Base-by-base conservation (phyloP, 768 basidiomycete genomes). In the Daedaleopsis nitida region DNA sequence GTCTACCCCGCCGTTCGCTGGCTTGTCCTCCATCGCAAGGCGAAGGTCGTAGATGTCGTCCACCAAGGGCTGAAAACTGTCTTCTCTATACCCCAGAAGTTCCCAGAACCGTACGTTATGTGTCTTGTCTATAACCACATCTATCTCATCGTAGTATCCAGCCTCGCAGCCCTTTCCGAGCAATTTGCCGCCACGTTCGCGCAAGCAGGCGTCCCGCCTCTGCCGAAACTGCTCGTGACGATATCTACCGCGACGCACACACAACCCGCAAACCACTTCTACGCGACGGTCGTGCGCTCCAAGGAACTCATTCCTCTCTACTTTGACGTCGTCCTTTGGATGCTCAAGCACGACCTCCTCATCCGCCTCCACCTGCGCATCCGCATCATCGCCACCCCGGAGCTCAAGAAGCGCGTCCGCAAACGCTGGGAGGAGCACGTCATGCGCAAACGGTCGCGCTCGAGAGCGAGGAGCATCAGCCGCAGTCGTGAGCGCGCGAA, bases 1-100 rank as follows among this genome's bases (percentile, higher is more conserved):
- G 82, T 96, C 0, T 92, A 91, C 69, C 92, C 94, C 0, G 86
- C 91, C n/a, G 96, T 96, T 10, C 85, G 93, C 17, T 94, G 94
- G 84, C 80, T 99, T 34, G 91, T 98, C 34, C 87, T 92, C 60
- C 94, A 95, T 74, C 83, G 92, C 55, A 84, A 92, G 68, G 96
- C 94, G 6, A 93, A 93, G 66, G 78, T 98, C 27, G 88, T 97
- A 45, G 95, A 98, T 63, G 83, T 87, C 17, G 85, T 98, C 35
- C 91, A 94, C 68, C 77, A 75, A 4, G 84, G 87, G 48, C 73
- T 98, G 47, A 89, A 91, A 73, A 95, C 92, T 0, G 83, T 93
- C 0, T 97, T 95, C 68, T 81, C 86, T 5, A 78, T 96, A 44
- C 83, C 92, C 16, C 80, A 86, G 3, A 84, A 80, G 66, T 84